Percentiles rank a stretch among this genome's conserved stretches.
These are phyloP conservation scores for Coprinellus aureogranulatus DNA, from an alignment of 768 basidiomycete genomes.

Conservation along the genomic window DNA sequence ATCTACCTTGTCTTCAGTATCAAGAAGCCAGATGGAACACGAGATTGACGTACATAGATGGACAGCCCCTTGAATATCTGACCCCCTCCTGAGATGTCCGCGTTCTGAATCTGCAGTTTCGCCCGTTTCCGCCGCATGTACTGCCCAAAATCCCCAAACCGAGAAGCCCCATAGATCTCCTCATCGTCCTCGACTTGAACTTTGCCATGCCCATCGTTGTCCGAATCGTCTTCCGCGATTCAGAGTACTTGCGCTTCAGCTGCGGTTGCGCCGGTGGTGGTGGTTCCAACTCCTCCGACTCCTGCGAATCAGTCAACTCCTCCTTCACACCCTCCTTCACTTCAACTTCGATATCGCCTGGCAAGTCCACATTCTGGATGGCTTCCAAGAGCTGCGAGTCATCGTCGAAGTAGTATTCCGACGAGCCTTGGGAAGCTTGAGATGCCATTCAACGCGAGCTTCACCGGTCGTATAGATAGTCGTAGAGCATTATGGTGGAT, in stretches of 20 bases:
- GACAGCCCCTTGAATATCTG: conserved; percentile 70
- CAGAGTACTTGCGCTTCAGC: conserved; percentile 38
- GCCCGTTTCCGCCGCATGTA: conserved; percentile 91
- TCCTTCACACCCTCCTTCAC: conserved; percentile 4
- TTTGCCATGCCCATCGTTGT: conserved; percentile 3
- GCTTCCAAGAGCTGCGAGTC: conserved; percentile 53
- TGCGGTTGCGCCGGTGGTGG: conserved; percentile 41
- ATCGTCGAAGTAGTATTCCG: conserved; percentile 52
- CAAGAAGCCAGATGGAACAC: too few species aligned
- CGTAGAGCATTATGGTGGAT: background rate
- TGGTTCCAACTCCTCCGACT: conserved; percentile 28
- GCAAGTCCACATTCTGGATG: conserved; percentile 42
- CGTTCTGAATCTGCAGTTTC: conserved; percentile 84
- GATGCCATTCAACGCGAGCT: conserved; percentile 15
- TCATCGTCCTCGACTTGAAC: conserved; percentile 27
- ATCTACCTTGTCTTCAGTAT: too few species aligned
- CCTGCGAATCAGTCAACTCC: conserved; percentile 12
- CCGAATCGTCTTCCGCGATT: conserved; percentile 22
- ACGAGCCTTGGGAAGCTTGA: conserved; percentile 40
- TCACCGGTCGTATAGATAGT: background rate
- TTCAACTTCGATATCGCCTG: conserved; percentile 39
- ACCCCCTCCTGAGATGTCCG: conserved; percentile 33
- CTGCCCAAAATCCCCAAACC: conserved; percentile 81
- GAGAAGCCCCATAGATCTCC: conserved; percentile 69
- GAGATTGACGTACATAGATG: conserved; percentile 70